Evolutionary conservation across 2,329 filamentous ascomycete genomes (phyloP).

Genomic region (Blumeria hordei): DNA sequence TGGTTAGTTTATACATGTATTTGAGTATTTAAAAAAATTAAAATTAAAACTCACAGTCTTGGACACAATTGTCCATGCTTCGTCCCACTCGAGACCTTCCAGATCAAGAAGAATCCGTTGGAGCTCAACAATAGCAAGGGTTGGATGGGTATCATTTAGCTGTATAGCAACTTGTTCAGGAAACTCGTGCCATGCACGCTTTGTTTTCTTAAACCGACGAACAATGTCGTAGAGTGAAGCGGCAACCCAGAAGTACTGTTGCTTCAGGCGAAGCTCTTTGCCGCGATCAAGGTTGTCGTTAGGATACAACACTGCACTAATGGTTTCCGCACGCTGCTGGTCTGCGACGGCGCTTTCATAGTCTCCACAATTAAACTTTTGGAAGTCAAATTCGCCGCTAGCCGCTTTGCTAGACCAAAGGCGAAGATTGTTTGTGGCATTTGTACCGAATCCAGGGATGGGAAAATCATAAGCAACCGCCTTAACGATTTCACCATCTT

Average conservation of each 20-base stretch:
- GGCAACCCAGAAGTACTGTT: slow-evolving; percentile 99
- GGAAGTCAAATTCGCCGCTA: slow-evolving; percentile 94
- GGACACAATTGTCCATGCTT: slow-evolving; percentile 64
- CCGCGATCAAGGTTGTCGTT: slow-evolving; percentile 93
- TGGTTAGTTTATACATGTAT: slow-evolving; percentile 2
- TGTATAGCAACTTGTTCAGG: slow-evolving; percentile 90
- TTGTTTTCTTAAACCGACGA: slow-evolving; percentile 92
- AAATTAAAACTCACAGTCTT: slow-evolving; percentile 27
- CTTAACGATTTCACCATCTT: slow-evolving; percentile 76
- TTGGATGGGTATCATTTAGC: slow-evolving; percentile 93
- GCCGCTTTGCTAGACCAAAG: slow-evolving; percentile 96
- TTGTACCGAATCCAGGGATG: slow-evolving; percentile 73
- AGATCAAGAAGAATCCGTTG: slow-evolving; percentile 77
- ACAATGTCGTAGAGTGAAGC: slow-evolving; percentile 93
- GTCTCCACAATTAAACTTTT: slow-evolving; percentile 96
- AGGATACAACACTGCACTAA: slow-evolving; percentile 88
- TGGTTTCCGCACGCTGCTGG: slow-evolving; percentile 95
- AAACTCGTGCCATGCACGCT: slow-evolving; percentile 76
- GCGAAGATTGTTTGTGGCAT: slow-evolving; percentile 85
- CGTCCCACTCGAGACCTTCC: slow-evolving; percentile 82
- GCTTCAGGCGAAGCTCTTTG: slow-evolving; percentile 92
- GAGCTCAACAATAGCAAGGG: slow-evolving; percentile 83
- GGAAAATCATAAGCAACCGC: slow-evolving; percentile 85
- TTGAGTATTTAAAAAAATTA: too few species aligned
- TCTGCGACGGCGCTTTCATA: slow-evolving; percentile 95